phyloP scores from a whole-genome alignment of 2,329 filamentous ascomycete species.

The Fusarium armeniacum region DNA sequence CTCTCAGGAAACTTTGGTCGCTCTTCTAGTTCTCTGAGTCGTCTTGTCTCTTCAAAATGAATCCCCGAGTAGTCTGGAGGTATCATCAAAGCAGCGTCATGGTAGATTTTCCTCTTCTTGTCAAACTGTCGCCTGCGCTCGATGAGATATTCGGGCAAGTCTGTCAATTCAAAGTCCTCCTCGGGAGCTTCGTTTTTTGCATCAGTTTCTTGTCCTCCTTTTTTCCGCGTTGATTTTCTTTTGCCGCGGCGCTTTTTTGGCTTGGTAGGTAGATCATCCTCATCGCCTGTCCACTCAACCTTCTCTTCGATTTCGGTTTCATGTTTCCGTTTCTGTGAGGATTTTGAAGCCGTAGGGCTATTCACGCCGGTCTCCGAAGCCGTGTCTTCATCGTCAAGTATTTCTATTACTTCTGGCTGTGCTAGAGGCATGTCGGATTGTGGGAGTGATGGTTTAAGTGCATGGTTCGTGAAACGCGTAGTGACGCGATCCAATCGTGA shows the following conservation, averaged over 20 bases:
- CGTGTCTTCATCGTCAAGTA: conserved; percentile 46
- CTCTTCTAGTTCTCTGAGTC: conserved; percentile 65
- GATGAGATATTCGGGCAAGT: conserved; percentile 75
- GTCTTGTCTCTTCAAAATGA: conserved; percentile 70
- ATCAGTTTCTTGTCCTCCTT: conserved; percentile 45
- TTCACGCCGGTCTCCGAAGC: conserved; percentile 42
- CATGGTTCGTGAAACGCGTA: conserved; percentile 27
- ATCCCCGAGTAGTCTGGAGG: conserved; percentile 84
- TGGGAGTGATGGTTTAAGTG: conserved; percentile 7
- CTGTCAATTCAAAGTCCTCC: conserved; percentile 59
- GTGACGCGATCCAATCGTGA: conserved; percentile 24
- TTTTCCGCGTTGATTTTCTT: conserved; percentile 51
- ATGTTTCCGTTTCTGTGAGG: conserved; percentile 56
- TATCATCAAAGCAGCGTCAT: conserved; percentile 77
- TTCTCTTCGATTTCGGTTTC: conserved; percentile 58
- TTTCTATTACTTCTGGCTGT: conserved; percentile 45
- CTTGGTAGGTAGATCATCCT: conserved; percentile 70
- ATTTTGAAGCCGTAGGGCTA: conserved; percentile 15
- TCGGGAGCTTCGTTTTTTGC: conserved; percentile 56
- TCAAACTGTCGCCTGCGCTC: conserved; percentile 79
- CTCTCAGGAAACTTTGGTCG: conserved; percentile 75
- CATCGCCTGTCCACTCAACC: conserved; percentile 71
- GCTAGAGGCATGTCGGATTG: conserved; percentile 32
- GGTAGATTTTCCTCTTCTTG: conserved; percentile 67
- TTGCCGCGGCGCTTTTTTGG: conserved; percentile 58